Evolutionary conservation across 495 filamentous ascomycete genomes (phyloP).

Genomic region (Penicillium waksmanii): DNA sequence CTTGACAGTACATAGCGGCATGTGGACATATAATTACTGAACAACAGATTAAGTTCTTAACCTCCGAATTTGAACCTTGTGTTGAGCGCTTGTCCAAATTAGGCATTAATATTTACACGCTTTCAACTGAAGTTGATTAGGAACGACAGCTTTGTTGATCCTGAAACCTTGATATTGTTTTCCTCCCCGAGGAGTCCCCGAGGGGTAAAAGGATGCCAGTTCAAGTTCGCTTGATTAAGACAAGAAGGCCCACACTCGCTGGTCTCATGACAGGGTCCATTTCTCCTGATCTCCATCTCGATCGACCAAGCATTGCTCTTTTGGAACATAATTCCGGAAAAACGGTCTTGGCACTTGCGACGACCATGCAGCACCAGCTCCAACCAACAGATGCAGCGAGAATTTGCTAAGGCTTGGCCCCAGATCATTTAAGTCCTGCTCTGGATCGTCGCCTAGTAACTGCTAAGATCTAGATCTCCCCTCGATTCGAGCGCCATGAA

Average conservation of each 20-base stretch:
- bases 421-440: no score
- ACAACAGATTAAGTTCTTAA: no score
- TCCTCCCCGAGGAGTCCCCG: no score
- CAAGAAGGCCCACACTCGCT: not conserved
- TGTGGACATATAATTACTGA: no score
- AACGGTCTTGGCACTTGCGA: not conserved
- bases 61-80: no score
- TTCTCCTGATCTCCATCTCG: not conserved
- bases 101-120: not conserved
- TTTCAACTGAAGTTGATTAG: not conserved
- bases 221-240: no score
- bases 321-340: not conserved
- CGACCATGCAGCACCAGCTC: not conserved
- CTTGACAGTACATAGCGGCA: no score
- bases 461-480: no score
- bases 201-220: no score
- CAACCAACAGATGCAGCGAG: no score
- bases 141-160: not conserved
- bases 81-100: not conserved
- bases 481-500: no score
- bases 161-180: not conserved
- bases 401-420: not conserved
- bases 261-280: constrained; percentile 4
- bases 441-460: no score
- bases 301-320: not conserved